Base-by-base conservation (phyloP, 306 rosid species). In the Oemleria cerasiformis region DNA sequence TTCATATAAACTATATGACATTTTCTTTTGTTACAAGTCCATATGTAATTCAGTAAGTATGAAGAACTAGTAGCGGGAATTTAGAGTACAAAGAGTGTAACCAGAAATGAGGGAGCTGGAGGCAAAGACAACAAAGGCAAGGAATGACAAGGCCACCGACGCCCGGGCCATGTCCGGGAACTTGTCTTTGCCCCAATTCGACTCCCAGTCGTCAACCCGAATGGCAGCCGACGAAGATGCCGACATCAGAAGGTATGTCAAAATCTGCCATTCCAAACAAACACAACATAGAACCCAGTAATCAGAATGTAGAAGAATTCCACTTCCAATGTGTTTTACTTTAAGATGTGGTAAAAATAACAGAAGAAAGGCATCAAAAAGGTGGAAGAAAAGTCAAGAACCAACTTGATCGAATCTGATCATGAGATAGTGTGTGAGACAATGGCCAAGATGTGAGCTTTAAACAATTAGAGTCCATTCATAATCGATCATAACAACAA, bases 171-270 rank as follows among this genome's bases (percentile, higher is more conserved):
- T 84, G 19, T 78, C 80, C 0, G 97, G 91, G 73, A 93, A 93
- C 83, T 80, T 85, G 79, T 90, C 98, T 63, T 64, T 48, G 11
- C 98, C 98, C 97, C 98, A 88, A 63, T 91, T 88, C 39, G 89
- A 84, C 57, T 81, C 82, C 97, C 98, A 93, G 48, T 91, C 94
- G 71, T 86, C 84, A 13, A 90, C 81, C 78, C 96, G 78, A 38
- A 92, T 91, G 7, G 96, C 96, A 25, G 98, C 94, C 0, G 98
- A 88, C 34, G 96, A 93, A 38, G 96, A 85, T 68, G 96, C 88
- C 3, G 97, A 93, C 75, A 93, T 80, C 41, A 91, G 85, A 83
- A 93, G 92, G 80, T 93, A 91, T 16, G 97, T 79, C 78, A 90
- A 67, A 39, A 86, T 81, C 98, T 93, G 85, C 77, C 65, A 67